Evolutionary conservation across 306 rosid species (phyloP).

Genomic region (Clitoria ternatea): DNA sequence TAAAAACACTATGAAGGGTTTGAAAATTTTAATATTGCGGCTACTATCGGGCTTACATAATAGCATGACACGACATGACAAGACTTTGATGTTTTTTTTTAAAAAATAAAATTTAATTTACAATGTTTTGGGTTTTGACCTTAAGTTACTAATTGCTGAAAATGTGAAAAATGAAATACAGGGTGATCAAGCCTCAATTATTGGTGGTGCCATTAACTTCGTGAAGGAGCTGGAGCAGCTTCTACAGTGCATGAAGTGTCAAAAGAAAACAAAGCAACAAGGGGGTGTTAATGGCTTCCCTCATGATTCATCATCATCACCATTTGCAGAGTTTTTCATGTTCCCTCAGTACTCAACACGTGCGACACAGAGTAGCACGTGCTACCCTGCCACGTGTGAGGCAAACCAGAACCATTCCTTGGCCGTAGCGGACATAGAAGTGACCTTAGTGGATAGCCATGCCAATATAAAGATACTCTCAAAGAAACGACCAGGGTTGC

Average conservation of each 20-base stretch:
- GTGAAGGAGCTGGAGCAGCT: slow-evolving; percentile 85
- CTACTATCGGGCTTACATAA: too few species aligned
- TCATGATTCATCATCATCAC: slow-evolving; percentile 27
- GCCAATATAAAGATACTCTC: slow-evolving; percentile 72
- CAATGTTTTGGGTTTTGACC: background rate
- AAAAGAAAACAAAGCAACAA: slow-evolving; percentile 32
- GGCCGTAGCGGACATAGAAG: slow-evolving; percentile 69
- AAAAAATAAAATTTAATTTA: too few species aligned
- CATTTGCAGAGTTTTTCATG: slow-evolving; percentile 69
- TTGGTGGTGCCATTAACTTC: slow-evolving; percentile 92
- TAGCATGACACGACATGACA: background rate
- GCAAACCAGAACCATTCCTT: background rate
- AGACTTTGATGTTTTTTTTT: too few species aligned
- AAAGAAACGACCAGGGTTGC: slow-evolving; percentile 47
- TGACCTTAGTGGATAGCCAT: slow-evolving; percentile 68
- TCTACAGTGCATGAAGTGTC: slow-evolving; percentile 53
- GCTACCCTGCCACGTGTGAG: slow-evolving; percentile 18
- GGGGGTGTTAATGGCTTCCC: background rate
- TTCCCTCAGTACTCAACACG: slow-evolving; percentile 73
- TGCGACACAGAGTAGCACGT: slow-evolving; percentile 26
- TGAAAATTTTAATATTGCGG: too few species aligned
- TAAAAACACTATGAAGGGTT: too few species aligned
- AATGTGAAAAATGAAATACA: slow-evolving; percentile 8
- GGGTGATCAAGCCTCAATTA: slow-evolving; percentile 96
- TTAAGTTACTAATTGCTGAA: background rate